These are phyloP conservation scores for Daldinia childiae DNA, from an alignment of 495 filamentous ascomycete genomes.

Conservation along the genomic window DNA sequence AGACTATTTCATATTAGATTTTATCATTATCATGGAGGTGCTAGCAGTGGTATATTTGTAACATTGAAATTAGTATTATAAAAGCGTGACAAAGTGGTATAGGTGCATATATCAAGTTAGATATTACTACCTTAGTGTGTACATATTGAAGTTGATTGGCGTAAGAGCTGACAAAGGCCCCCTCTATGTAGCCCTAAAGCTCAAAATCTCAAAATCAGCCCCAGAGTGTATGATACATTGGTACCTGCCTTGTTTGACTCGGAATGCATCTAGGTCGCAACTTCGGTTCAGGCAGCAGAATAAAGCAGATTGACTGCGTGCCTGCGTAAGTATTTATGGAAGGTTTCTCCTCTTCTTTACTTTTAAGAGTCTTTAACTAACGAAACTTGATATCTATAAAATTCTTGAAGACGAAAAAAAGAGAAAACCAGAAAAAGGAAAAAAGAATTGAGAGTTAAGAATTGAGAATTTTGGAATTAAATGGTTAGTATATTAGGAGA, in stretches of 20 bases:
- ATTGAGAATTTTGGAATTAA: background rate
- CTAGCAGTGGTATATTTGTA: background rate
- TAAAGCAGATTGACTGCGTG: constrained; percentile 21
- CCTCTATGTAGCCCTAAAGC: background rate
- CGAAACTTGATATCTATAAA: background rate
- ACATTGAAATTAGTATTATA: background rate
- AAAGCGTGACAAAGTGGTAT: background rate
- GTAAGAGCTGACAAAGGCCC: no score
- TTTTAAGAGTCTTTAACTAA: background rate
- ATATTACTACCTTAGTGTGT: background rate
- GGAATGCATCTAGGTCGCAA: background rate
- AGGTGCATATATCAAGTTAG: background rate
- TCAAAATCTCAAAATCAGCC: constrained; percentile 1
- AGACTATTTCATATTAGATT: background rate
- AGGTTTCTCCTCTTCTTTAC: background rate
- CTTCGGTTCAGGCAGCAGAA: constrained; percentile 45
- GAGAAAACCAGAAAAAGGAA: no score
- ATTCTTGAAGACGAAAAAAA: background rate
- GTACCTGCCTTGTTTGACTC: background rate
- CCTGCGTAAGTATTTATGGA: constrained; percentile 1
- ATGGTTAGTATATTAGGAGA: constrained; percentile 1
- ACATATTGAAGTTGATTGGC: no score
- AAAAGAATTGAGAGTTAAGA: no score
- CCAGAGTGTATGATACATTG: background rate
- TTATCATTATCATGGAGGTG: background rate